Conservation (phyloP, 2,329 filamentous ascomycete genomes). For the Fusarium solani-melongenae region DNA sequence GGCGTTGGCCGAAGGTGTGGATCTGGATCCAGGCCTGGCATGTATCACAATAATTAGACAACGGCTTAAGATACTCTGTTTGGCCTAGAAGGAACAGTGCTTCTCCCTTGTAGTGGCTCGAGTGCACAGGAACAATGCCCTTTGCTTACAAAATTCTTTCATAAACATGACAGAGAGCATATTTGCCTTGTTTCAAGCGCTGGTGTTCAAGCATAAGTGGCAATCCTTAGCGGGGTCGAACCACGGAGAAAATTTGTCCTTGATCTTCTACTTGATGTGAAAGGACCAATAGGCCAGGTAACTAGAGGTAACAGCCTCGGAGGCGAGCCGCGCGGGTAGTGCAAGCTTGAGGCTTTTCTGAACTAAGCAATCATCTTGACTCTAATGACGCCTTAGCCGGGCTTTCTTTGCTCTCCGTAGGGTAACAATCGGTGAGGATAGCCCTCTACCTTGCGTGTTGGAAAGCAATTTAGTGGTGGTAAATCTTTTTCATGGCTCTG, state of each 20-base stretch:
- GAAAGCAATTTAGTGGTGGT: background rate
- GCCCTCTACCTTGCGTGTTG: background rate
- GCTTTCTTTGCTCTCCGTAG: background rate
- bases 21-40: background rate
- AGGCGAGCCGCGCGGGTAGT: background rate
- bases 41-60: constrained; percentile 1
- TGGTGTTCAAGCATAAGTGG: background rate
- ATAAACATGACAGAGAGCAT: background rate
- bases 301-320: background rate
- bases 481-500: background rate
- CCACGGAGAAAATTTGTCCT: background rate
- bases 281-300: background rate
- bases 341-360: background rate
- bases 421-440: background rate
- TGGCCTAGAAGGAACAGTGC: background rate
- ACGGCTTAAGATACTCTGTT: background rate
- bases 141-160: background rate
- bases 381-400: background rate
- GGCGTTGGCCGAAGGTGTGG: background rate
- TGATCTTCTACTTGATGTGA: background rate
- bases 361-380: background rate
- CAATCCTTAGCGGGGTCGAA: background rate
- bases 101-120: background rate
- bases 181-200: background rate
- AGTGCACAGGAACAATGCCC: background rate